Evolutionary conservation across 2,329 filamentous ascomycete species (phyloP).

Genomic region (Fusarium pseudonygamai): DNA sequence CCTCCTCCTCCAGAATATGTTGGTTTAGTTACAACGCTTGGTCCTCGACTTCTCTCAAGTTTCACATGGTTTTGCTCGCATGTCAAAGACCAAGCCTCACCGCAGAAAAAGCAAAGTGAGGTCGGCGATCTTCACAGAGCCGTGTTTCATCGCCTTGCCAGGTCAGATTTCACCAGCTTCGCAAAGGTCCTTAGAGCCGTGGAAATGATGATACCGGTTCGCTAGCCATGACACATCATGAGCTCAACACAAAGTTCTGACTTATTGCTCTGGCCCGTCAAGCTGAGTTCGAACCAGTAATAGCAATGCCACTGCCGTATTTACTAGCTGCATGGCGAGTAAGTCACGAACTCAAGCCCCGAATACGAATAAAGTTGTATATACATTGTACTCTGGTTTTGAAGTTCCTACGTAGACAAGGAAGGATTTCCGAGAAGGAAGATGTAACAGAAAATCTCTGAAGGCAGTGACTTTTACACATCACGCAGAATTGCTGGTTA

Average conservation of each 20-base stretch:
- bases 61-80: constrained; percentile 2
- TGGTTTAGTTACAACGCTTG: background rate
- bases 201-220: background rate
- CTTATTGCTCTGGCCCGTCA: background rate
- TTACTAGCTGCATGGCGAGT: background rate
- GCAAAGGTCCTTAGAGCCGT: background rate
- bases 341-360: background rate
- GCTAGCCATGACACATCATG: background rate
- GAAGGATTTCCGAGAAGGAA: background rate
- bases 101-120: constrained; percentile 25
- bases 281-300: background rate
- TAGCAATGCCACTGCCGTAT: background rate
- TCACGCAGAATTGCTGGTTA: no score
- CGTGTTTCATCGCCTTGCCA: background rate
- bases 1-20: background rate
- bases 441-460: no score
- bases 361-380: background rate
- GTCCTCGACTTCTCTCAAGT: background rate
- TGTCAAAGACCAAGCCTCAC: constrained; percentile 17
- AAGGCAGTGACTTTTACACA: no score
- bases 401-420: background rate
- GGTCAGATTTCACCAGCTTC: background rate
- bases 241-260: background rate
- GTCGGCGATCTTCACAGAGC: background rate
- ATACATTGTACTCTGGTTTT: background rate